Evolutionary conservation across 163 green algal genomes (phyloP).

Genomic region (Scenedesmus sp.): DNA sequence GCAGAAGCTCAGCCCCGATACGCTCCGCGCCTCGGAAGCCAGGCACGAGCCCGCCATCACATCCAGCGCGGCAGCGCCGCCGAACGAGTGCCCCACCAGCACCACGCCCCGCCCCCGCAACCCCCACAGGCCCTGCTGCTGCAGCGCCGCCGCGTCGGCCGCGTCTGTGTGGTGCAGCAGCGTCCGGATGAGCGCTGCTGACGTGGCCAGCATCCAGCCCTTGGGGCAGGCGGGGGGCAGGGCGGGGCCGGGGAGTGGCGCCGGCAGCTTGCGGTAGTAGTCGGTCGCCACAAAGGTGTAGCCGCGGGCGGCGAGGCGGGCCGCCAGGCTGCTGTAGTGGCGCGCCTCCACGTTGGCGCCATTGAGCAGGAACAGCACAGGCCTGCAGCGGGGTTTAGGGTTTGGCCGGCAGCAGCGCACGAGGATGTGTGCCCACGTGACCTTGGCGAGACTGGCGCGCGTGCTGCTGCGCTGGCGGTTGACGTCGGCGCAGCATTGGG

Average conservation of each 20-base stretch:
- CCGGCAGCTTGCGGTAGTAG: slow-evolving; percentile 21
- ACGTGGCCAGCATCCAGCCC: slow-evolving; percentile 6
- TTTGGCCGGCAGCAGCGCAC: no score
- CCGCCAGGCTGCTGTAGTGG: slow-evolving; percentile 24
- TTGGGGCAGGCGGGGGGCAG: slow-evolving; percentile 20
- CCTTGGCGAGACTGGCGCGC: not conserved
- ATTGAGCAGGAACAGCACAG: slow-evolving; percentile 45
- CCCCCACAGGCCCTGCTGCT: not conserved
- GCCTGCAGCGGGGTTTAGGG: not conserved
- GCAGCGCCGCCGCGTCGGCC: not conserved
- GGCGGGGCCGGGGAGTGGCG: not conserved
- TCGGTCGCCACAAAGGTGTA: slow-evolving; percentile 40
- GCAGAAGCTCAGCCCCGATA: not conserved
- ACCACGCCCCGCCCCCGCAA: not conserved
- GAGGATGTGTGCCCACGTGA: slow-evolving; percentile 16
- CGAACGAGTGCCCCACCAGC: slow-evolving; percentile 7
- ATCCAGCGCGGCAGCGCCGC: not conserved
- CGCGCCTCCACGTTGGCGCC: slow-evolving; percentile 39
- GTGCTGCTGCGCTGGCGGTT: slow-evolving; percentile 1
- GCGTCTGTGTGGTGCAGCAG: not conserved
- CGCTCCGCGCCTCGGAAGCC: not conserved
- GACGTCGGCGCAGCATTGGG: slow-evolving; percentile 26
- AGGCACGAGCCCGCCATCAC: not conserved
- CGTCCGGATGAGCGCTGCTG: slow-evolving; percentile 27
- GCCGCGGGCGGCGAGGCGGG: not conserved